Evolutionary conservation across 345 rosid genomes (phyloP).

Genomic region (Citrus australasica): DNA sequence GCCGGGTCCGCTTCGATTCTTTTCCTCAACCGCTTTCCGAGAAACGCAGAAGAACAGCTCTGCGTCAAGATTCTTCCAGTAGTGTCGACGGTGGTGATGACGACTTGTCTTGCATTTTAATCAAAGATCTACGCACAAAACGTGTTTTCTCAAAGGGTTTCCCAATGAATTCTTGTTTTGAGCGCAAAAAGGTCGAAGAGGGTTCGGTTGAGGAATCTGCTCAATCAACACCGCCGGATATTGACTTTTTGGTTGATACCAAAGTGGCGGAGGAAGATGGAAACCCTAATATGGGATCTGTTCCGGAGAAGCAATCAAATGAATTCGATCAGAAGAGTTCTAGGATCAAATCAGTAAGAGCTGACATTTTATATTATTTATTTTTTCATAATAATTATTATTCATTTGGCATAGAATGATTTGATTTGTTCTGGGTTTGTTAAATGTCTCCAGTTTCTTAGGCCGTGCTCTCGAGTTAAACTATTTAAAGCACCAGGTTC

Average conservation of each 20-base stretch:
- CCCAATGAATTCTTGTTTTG: neutral
- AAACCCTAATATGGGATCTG: neutral
- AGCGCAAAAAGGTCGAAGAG: neutral
- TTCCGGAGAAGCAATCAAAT: neutral
- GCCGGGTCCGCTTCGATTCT: constrained; percentile 20
- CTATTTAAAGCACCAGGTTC: constrained; percentile 54
- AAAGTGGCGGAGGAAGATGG: neutral
- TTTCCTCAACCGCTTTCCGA: neutral
- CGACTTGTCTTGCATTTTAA: constrained; percentile 19
- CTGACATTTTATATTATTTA: neutral
- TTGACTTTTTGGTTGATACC: constrained; percentile 5
- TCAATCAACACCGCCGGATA: constrained; percentile 48
- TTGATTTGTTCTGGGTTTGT: neutral
- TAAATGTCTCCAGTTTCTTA: constrained; percentile 24
- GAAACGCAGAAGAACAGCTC: constrained; percentile 5
- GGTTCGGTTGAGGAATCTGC: constrained; percentile 16
- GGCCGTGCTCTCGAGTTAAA: constrained; percentile 30
- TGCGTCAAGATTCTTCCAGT: neutral
- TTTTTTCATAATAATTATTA: neutral
- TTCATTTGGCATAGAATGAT: neutral
- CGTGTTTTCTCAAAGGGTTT: constrained; percentile 45
- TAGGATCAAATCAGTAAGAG: constrained; percentile 29
- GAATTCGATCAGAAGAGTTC: neutral
- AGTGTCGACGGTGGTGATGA: neutral
- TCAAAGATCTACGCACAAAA: constrained; percentile 58